Evolutionary conservation across 164 flowering plant genomes (phyloP).

Genomic region (Dillenia suffruticosa): DNA sequence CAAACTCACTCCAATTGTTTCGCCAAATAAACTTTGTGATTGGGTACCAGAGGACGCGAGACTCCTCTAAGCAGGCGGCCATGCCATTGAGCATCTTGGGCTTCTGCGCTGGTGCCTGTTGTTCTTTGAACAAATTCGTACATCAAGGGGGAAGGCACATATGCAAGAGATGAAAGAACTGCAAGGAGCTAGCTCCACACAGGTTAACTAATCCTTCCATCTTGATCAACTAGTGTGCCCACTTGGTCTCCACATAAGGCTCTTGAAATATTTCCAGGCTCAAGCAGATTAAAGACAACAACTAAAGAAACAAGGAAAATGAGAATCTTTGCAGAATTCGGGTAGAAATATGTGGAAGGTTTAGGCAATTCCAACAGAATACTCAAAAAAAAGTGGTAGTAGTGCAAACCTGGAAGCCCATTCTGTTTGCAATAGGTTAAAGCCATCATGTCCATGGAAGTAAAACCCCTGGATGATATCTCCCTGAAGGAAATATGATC

Average conservation of each 20-base stretch:
- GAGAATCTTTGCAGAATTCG: too few species aligned
- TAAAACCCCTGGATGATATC: constrained; percentile 53
- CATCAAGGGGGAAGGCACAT: too few species aligned
- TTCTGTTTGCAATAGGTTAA: constrained; percentile 77
- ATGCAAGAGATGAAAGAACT: too few species aligned
- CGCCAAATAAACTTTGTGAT: too few species aligned
- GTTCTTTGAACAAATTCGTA: too few species aligned
- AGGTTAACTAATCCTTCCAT: constrained; percentile 49
- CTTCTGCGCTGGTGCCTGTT: too few species aligned
- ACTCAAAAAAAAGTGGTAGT: not conserved
- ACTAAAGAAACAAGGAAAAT: constrained; percentile 33
- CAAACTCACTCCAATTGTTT: too few species aligned
- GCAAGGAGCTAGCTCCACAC: not conserved
- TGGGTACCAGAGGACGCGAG: too few species aligned
- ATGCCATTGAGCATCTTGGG: too few species aligned
- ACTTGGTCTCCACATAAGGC: constrained; percentile 90
- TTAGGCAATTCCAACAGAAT: too few species aligned
- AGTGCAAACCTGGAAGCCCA: constrained; percentile 57
- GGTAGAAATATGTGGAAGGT: too few species aligned
- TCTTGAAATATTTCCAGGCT: constrained; percentile 86
- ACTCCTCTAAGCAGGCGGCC: too few species aligned
- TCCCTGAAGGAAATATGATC: constrained; percentile 82
- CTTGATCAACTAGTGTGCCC: constrained; percentile 77
- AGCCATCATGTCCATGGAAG: constrained; percentile 80
- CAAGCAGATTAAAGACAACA: constrained; percentile 75